phyloP scores from a whole-genome alignment of 306 rosid species.

The Datisca glomerata region DNA sequence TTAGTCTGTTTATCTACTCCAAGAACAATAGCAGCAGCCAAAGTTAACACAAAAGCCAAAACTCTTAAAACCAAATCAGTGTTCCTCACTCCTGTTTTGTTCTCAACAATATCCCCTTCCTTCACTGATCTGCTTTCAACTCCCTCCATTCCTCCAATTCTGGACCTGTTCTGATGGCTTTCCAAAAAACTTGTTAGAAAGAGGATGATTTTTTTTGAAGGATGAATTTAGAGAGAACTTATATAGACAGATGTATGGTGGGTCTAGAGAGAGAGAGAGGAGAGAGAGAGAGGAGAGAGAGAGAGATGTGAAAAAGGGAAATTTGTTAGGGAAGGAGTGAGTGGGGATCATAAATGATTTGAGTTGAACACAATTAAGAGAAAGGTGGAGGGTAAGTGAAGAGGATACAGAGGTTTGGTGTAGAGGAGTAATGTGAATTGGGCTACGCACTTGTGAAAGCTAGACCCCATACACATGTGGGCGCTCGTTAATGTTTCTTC shows the following conservation, averaged over 20 bases:
- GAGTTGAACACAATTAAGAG: not conserved
- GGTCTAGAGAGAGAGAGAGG: conserved; percentile 1
- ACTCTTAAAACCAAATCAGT: conserved; percentile 39
- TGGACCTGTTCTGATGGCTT: conserved; percentile 8
- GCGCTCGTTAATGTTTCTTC: no score
- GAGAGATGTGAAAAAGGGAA: not conserved
- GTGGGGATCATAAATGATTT: not conserved
- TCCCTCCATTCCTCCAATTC: conserved; percentile 13
- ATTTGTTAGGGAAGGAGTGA: not conserved
- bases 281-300: not conserved
- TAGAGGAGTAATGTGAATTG: not conserved
- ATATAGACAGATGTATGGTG: no score
- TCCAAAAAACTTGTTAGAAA: conserved; percentile 15
- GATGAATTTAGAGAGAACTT: no score
- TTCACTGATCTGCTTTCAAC: conserved; percentile 9
- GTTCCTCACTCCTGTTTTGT: not conserved
- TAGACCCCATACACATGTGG: no score
- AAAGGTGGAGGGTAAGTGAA: conserved; percentile 3
- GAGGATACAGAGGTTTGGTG: conserved; percentile 8
- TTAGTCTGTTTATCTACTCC: conserved; percentile 38
- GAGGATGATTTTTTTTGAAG: no score
- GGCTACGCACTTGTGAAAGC: no score
- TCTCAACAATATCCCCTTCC: conserved; percentile 7
- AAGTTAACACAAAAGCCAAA: conserved; percentile 30
- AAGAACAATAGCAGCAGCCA: conserved; percentile 40